phyloP scores from a whole-genome alignment of 345 rosid species.

The Corchorus olitorius region DNA sequence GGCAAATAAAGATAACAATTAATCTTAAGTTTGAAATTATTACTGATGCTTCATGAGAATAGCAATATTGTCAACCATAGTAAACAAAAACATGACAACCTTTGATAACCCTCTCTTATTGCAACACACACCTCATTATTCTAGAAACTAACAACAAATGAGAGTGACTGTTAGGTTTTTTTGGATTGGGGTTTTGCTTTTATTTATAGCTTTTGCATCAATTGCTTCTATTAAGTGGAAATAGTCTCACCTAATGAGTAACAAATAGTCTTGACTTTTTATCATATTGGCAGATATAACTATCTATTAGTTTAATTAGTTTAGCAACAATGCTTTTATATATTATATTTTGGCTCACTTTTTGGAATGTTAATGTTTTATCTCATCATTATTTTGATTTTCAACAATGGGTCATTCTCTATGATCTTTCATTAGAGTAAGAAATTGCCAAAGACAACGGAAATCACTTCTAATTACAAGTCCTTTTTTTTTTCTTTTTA shows the following conservation, averaged over 20 bases:
- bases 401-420: conserved; percentile 5
- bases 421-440: conserved; percentile 10
- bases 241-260: conserved; percentile 41
- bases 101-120: not conserved
- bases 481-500: not conserved
- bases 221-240: conserved; percentile 27
- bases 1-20: conserved; percentile 12
- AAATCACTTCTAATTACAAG: not conserved
- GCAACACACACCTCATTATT: not conserved
- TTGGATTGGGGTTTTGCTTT: not conserved
- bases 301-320: conserved; percentile 11
- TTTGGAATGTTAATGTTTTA: not conserved
- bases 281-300: conserved; percentile 15
- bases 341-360: not conserved
- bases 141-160: not conserved
- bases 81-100: not conserved
- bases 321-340: conserved; percentile 18
- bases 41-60: not conserved
- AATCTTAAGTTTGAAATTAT: conserved; percentile 3
- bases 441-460: conserved; percentile 14
- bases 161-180: conserved; percentile 14
- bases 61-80: conserved; percentile 18
- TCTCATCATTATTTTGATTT: not conserved
- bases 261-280: conserved; percentile 45
- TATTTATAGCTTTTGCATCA: conserved; percentile 15